These are phyloP conservation scores for Rhynchospora pubera DNA, from an alignment of 176 grass and related monocot species.

Conservation along the genomic window DNA sequence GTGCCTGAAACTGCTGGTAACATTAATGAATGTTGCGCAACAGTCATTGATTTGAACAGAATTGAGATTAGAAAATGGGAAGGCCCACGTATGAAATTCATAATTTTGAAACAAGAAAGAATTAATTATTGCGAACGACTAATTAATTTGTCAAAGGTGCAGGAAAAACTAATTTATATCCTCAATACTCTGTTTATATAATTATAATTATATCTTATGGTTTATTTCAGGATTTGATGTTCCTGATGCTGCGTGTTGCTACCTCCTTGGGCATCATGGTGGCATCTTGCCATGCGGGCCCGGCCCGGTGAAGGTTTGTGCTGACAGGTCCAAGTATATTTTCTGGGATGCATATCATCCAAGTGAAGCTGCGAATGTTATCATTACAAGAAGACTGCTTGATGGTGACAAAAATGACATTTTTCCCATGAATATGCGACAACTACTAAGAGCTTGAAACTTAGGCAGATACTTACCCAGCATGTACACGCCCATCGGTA, in stretches of 20 bases:
- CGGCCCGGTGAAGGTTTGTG: constrained; percentile 39
- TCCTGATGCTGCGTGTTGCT: constrained; percentile 71
- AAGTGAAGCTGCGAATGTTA: constrained; percentile 55
- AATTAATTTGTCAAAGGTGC: not conserved
- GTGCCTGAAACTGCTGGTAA: not conserved
- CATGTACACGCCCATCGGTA: no score
- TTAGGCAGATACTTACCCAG: not conserved
- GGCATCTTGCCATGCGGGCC: constrained; percentile 68
- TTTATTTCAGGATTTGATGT: constrained; percentile 47
- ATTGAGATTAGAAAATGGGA: not conserved
- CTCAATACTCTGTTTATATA: not conserved
- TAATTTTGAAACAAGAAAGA: not conserved
- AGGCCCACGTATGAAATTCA: not conserved
- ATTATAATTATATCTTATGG: not conserved
- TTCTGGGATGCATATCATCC: constrained; percentile 91
- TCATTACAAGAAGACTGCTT: constrained; percentile 50
- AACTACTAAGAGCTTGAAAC: constrained; percentile 25
- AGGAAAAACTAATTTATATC: no score
- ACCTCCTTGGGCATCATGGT: constrained; percentile 40
- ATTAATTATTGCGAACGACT: not conserved
- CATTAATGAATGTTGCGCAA: not conserved
- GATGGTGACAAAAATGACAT: constrained; percentile 46
- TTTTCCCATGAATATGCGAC: constrained; percentile 54
- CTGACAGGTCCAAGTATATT: constrained; percentile 69
- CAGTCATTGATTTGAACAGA: not conserved